Base-by-base conservation (phyloP, 1,284 basidiomycete genomes). In the Anthracocystis panici-leucophaei region DNA sequence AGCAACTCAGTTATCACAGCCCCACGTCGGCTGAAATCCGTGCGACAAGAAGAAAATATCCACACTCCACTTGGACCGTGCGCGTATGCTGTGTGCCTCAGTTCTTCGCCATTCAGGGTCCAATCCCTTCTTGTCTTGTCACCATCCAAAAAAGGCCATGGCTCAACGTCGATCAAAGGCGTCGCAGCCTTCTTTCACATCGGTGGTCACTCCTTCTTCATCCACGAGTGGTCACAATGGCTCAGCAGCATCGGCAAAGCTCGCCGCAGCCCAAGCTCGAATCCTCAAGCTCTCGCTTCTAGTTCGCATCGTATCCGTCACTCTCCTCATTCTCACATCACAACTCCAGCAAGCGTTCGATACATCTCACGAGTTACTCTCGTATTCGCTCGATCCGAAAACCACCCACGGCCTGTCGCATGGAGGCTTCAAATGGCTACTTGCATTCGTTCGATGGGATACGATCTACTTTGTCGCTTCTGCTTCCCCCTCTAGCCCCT, bases 371-470 rank as follows among this genome's bases (percentile, higher is more conserved):
- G 29, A 64, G 20, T 61, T 83, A 9, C 59, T 81, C 12, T 62
- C 65, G 0, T 64, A 62, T 49, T 46, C 72, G 7, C 64, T 79
- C 12, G 69, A 67, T 52, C 52, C 67, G 3, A 7, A 21, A 1
- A 58, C 46, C 35, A 3, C 12, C 0, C 65, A 55, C 38, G 40
- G 45, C 2, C 49, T 70, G 16, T 61, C 58, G 4, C 38, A 63
- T 3, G 66, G 57, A 1, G 25, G 33, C 21, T 60, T 65, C 33
- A 18, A 52, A 3, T 68, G 56, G 49, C 45, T 75, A 5, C 66
- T 74, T 5, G 55, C 83, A 0, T 82, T 85, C 2, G 86, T 93
- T n/a, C 90, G 94, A 70, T 98, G 96, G 96, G 96, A 98, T 82
- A 88, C 89, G 2, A 88, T 97, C 65, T 91, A 97, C 86, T 97